phyloP scores from a whole-genome alignment of 2,329 filamentous ascomycete genomes.

The Furcasterigmium sp. region DNA sequence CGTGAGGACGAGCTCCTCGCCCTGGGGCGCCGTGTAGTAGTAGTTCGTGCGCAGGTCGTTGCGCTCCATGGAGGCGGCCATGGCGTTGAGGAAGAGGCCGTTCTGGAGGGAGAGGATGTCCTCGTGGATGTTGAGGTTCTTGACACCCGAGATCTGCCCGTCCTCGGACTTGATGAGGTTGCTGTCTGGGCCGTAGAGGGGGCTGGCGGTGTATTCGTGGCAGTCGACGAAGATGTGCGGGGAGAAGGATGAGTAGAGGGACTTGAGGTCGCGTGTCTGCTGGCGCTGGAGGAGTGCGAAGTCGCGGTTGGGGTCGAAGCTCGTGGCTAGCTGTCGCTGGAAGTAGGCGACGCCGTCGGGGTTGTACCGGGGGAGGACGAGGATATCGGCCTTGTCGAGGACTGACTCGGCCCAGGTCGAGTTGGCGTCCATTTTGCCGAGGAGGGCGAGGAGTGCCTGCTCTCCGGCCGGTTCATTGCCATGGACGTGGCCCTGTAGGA shows the following conservation, averaged over 20 bases:
- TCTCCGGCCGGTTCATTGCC: conserved; percentile 26
- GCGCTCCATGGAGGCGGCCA: conserved; percentile 21
- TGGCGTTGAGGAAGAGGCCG: conserved; percentile 20
- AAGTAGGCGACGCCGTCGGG: conserved; percentile 22
- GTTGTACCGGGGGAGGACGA: conserved; percentile 24
- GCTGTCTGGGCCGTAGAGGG: conserved; percentile 1
- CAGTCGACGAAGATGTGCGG: conserved; percentile 8
- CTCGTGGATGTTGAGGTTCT: conserved; percentile 25
- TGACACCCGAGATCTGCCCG: conserved; percentile 23
- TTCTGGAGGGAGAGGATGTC: conserved; percentile 19
- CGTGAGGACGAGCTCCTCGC: conserved; percentile 11
- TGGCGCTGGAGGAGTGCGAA: conserved; percentile 6
- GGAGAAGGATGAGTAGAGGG: conserved; percentile 3
- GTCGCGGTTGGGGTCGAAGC: conserved; percentile 9
- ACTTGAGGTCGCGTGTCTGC: conserved; percentile 6
- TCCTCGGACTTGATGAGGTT: conserved; percentile 17
- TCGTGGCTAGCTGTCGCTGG: conserved; percentile 6
- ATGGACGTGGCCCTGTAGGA: conserved; percentile 23
- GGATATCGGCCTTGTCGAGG: conserved; percentile 19
- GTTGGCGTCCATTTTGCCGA: conserved; percentile 22
- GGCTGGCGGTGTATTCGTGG: conserved; percentile 8
- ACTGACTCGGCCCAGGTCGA: conserved; percentile 19
- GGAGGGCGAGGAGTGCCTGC: conserved; percentile 20
- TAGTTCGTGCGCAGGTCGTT: conserved; percentile 21
- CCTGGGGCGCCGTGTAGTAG: conserved; percentile 17